These are phyloP conservation scores for Pyrenophora seminiperda DNA, from an alignment of 2,329 filamentous ascomycete genomes.

Conservation along the genomic window DNA sequence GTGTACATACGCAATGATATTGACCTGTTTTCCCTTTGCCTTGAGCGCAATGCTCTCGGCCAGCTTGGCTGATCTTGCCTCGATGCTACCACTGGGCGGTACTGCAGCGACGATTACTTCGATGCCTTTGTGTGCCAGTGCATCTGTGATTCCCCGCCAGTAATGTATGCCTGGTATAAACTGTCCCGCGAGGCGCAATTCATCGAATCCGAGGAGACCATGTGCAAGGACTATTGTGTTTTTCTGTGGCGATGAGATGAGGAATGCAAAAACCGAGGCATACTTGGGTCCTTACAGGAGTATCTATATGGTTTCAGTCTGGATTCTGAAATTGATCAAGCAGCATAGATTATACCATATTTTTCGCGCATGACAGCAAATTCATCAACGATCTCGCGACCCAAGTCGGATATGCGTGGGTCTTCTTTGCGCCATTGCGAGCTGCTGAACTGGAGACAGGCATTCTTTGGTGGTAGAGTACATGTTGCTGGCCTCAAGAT, in stretches of 20 bases:
- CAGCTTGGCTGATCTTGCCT: constrained; percentile 60
- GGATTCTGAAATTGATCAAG: background rate
- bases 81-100: constrained; percentile 64
- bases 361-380: constrained; percentile 63
- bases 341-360: constrained; percentile 54
- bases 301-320: constrained; percentile 34
- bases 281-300: constrained; percentile 33
- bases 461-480: background rate
- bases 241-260: constrained; percentile 43
- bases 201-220: constrained; percentile 69
- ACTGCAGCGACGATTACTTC: constrained; percentile 67
- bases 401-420: constrained; percentile 58
- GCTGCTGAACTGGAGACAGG: constrained; percentile 30
- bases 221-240: constrained; percentile 67
- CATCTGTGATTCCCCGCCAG: constrained; percentile 68
- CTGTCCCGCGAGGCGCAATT: constrained; percentile 60
- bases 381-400: constrained; percentile 62
- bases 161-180: constrained; percentile 65
- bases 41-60: constrained; percentile 58
- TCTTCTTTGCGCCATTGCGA: constrained; percentile 46
- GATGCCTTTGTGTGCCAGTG: constrained; percentile 60
- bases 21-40: constrained; percentile 63
- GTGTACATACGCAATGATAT: constrained; percentile 64
- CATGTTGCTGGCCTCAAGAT: background rate
- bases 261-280: constrained; percentile 36